These are phyloP conservation scores for Gracilaria vermiculophylla DNA, from an alignment of 23 red algal genomes.

Conservation along the genomic window DNA sequence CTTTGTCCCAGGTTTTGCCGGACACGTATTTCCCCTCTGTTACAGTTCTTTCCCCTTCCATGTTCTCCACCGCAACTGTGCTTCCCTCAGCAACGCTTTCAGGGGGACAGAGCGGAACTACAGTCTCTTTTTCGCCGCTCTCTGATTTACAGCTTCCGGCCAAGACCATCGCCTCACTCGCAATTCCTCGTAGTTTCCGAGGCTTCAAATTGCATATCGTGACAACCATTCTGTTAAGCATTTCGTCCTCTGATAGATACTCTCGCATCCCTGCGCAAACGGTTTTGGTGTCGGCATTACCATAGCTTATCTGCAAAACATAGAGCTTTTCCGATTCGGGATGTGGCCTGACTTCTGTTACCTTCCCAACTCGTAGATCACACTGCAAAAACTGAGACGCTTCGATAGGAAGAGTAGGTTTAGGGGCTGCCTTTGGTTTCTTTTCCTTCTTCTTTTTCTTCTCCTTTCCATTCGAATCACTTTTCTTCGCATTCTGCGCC, in stretches of 20 bases:
- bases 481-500: neutral
- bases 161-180: slow-evolving; percentile 71
- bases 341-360: slow-evolving; percentile 33
- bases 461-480: neutral
- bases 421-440: slow-evolving; percentile 26
- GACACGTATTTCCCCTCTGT: slow-evolving; percentile 64
- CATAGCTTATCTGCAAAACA: slow-evolving; percentile 55
- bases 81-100: slow-evolving; percentile 6
- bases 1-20: slow-evolving; percentile 68
- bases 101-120: slow-evolving; percentile 37
- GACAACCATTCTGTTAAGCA: slow-evolving; percentile 57
- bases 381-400: slow-evolving; percentile 56
- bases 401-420: neutral
- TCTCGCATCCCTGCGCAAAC: slow-evolving; percentile 75
- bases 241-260: slow-evolving; percentile 57
- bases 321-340: slow-evolving; percentile 71
- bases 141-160: slow-evolving; percentile 45
- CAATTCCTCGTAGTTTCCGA: slow-evolving; percentile 59
- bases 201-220: slow-evolving; percentile 83
- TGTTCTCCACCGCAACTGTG: neutral
- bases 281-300: slow-evolving; percentile 24
- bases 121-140: slow-evolving; percentile 50
- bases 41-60: slow-evolving; percentile 56
- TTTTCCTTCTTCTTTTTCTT: slow-evolving; percentile 67
- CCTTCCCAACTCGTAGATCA: slow-evolving; percentile 65